Percentiles rank a stretch among this genome's conserved stretches.
phyloP scores from a whole-genome alignment of 2,329 filamentous ascomycete species.

The Leptographium lundbergii region DNA sequence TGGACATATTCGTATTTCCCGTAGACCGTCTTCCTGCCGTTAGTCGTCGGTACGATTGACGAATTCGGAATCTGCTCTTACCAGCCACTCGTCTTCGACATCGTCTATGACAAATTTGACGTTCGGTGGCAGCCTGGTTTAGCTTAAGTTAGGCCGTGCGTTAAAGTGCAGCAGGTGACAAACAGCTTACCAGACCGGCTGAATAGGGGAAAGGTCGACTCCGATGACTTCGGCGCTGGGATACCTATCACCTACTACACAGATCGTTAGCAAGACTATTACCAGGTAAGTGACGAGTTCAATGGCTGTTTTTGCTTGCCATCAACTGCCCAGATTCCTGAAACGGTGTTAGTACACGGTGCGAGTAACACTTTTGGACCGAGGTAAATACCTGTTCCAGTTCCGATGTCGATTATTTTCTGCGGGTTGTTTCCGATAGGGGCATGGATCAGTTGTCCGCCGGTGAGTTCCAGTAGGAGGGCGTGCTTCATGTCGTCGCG shows the following conservation, averaged over 20 bases:
- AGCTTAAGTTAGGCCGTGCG: not conserved
- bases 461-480: slow-evolving; percentile 19
- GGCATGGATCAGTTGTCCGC: slow-evolving; percentile 5
- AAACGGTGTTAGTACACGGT: not conserved
- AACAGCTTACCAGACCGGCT: slow-evolving; percentile 31
- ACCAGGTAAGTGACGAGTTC: not conserved
- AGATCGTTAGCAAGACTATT: not conserved
- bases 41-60: not conserved
- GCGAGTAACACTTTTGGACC: no score
- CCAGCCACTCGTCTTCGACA: slow-evolving; percentile 35
- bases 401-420: slow-evolving; percentile 8
- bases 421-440: slow-evolving; percentile 4
- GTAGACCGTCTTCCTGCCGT: slow-evolving; percentile 11
- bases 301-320: not conserved
- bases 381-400: slow-evolving; percentile 2
- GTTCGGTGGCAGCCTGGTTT: slow-evolving; percentile 29
- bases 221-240: slow-evolving; percentile 7
- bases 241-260: slow-evolving; percentile 3
- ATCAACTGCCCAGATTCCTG: slow-evolving; percentile 23
- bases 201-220: slow-evolving; percentile 26
- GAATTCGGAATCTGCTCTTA: slow-evolving; percentile 27
- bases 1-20: slow-evolving; percentile 42
- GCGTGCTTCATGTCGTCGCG: slow-evolving; percentile 20
- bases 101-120: slow-evolving; percentile 9
- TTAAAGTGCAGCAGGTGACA: slow-evolving; percentile 17